Evolutionary conservation across 176 grass and related monocot genomes (phyloP).

Genomic region (Stipa capillata): DNA sequence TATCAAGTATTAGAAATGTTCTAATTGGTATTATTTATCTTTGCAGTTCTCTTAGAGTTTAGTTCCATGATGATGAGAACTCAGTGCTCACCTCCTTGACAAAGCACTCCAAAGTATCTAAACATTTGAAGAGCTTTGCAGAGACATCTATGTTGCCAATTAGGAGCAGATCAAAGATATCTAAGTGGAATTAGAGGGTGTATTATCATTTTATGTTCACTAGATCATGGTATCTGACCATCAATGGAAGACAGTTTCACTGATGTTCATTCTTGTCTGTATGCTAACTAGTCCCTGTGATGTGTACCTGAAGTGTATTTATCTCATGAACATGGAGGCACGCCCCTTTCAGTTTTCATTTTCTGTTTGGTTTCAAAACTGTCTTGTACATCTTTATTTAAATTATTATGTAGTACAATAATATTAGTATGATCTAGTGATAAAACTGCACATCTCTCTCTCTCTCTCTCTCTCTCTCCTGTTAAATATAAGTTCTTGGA

Average conservation of each 20-base stretch:
- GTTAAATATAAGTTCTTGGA: background rate
- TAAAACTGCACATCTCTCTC: background rate
- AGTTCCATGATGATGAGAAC: background rate
- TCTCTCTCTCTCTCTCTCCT: background rate
- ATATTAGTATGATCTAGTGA: background rate
- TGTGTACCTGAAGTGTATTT: background rate
- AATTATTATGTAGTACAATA: background rate
- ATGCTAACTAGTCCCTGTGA: constrained; percentile 1
- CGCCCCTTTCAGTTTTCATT: background rate
- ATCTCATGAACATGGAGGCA: background rate
- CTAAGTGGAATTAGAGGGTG: background rate
- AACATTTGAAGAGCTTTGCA: background rate
- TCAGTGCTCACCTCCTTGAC: background rate
- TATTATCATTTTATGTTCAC: background rate
- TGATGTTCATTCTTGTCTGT: background rate
- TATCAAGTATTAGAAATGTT: background rate
- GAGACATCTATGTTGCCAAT: background rate
- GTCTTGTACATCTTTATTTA: background rate
- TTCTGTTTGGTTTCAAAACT: background rate
- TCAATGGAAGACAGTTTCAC: background rate
- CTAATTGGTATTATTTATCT: background rate
- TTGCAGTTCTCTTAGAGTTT: constrained; percentile 12
- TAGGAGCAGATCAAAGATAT: background rate
- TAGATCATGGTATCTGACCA: background rate
- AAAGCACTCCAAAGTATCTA: background rate